These are phyloP conservation scores for Wallacemonas sp. DNA, from an alignment of 208 protist species.

Conservation along the genomic window DNA sequence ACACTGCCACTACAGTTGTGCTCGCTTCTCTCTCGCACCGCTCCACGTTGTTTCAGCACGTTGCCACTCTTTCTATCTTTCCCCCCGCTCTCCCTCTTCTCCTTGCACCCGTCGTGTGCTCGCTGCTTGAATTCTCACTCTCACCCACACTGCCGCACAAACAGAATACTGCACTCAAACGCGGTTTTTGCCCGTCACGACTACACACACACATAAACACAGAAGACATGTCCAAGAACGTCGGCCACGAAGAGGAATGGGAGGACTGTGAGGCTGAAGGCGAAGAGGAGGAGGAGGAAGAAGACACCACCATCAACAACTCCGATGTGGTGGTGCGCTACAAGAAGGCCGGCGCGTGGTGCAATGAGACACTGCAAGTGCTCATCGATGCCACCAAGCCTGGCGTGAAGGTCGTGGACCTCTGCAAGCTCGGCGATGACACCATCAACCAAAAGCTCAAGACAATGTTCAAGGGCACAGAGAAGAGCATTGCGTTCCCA, in stretches of 20 bases:
- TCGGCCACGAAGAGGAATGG: slow-evolving; percentile 69
- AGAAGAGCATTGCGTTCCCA: slow-evolving; percentile 99
- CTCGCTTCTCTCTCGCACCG: too few relatives aligned
- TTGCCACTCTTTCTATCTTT: too few relatives aligned
- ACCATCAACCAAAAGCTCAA: slow-evolving; percentile 83
- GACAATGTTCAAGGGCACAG: slow-evolving; percentile 92
- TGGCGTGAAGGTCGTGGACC: slow-evolving; percentile 84
- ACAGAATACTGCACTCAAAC: too few relatives aligned
- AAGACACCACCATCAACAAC: slow-evolving; percentile 94
- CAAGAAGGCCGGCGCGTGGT: slow-evolving; percentile 94
- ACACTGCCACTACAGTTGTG: too few relatives aligned
- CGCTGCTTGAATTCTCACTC: too few relatives aligned
- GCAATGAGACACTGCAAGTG: slow-evolving; percentile 92
- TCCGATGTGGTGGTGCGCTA: slow-evolving; percentile 97
- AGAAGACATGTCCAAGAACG: slow-evolving; percentile 61
- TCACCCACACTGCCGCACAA: too few relatives aligned
- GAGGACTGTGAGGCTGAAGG: slow-evolving; percentile 57
- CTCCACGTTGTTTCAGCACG: too few relatives aligned
- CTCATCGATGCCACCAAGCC: slow-evolving; percentile 84
- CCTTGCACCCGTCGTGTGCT: too few relatives aligned
- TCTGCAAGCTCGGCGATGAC: slow-evolving; percentile 88
- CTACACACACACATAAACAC: background rate
- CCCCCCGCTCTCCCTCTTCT: too few relatives aligned
- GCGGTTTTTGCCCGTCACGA: background rate
- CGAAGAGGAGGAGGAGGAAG: slow-evolving; percentile 87